phyloP scores from a whole-genome alignment of 306 rosid genomes.

The Boehmeria nivea region DNA sequence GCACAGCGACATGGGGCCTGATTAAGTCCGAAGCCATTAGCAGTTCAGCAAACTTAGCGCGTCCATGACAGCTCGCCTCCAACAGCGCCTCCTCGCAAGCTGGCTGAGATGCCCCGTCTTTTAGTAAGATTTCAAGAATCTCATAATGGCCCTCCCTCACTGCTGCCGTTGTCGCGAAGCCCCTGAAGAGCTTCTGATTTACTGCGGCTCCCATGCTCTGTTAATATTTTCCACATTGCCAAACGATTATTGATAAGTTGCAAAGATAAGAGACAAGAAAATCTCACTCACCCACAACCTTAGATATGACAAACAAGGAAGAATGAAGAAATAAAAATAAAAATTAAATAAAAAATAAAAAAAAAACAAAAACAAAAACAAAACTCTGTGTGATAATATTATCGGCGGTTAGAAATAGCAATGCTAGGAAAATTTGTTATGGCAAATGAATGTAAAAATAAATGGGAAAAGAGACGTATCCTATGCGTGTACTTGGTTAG shows the following conservation, averaged over 20 bases:
- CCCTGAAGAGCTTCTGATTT: conserved; percentile 87
- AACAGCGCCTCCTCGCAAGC: conserved; percentile 95
- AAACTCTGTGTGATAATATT: conserved; percentile 5
- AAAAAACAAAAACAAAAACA: too few species aligned
- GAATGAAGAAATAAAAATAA: too few species aligned
- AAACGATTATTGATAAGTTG: conserved; percentile 12
- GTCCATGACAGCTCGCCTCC: conserved; percentile 85
- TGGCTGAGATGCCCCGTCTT: conserved; percentile 88
- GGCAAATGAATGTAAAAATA: conserved; percentile 16
- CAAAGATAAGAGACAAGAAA: not conserved
- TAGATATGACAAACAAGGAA: too few species aligned
- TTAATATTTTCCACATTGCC: not conserved
- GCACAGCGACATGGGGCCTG: conserved; percentile 69
- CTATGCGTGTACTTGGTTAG: conserved; percentile 16
- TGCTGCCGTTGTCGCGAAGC: conserved; percentile 88
- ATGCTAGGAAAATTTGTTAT: too few species aligned
- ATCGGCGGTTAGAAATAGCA: too few species aligned
- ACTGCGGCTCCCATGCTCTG: conserved; percentile 84
- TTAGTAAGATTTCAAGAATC: conserved; percentile 75
- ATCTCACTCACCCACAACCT: not conserved
- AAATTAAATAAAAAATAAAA: too few species aligned
- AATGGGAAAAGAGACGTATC: conserved; percentile 14
- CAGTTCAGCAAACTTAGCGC: conserved; percentile 52
- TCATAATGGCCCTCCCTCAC: conserved; percentile 75
- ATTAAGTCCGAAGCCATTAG: conserved; percentile 86